Evolutionary conservation across 2,329 filamentous ascomycete species (phyloP).

Genomic region (Cadophora malorum): DNA sequence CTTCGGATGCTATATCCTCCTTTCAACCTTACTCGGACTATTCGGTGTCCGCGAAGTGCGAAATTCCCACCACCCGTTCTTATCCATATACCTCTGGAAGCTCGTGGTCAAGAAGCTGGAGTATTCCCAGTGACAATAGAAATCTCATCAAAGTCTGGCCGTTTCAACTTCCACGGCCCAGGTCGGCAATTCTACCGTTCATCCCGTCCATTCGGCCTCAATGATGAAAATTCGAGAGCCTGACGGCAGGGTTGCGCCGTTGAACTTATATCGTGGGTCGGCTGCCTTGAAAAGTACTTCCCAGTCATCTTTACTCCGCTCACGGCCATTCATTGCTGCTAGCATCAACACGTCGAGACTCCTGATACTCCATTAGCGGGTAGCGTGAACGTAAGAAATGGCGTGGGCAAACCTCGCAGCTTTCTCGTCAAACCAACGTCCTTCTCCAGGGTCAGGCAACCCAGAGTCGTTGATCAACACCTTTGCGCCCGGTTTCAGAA

Average conservation of each 20-base stretch:
- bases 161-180: neutral
- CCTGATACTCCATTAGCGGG: neutral
- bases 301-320: conserved; percentile 21
- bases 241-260: conserved; percentile 5
- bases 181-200: neutral
- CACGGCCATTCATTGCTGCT: conserved; percentile 20
- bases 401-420: neutral
- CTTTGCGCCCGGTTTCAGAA: neutral
- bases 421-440: neutral
- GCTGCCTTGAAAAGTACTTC: conserved; percentile 22
- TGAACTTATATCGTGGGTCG: conserved; percentile 23
- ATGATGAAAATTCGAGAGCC: conserved; percentile 16
- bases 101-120: neutral
- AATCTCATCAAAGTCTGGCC: neutral
- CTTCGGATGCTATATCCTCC: neutral
- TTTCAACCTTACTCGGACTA: neutral
- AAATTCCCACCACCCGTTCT: no score
- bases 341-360: conserved; percentile 17
- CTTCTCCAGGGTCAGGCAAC: neutral
- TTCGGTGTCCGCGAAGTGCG: neutral
- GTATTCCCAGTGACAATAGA: neutral
- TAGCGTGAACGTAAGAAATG: neutral
- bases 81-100: neutral
- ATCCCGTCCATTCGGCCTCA: conserved; percentile 22
- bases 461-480: conserved; percentile 11